Evolutionary conservation across 2,329 filamentous ascomycete genomes (phyloP), one percentile per base, ranked within the genome.

Genomic region (Aschersonia sp.): DNA sequence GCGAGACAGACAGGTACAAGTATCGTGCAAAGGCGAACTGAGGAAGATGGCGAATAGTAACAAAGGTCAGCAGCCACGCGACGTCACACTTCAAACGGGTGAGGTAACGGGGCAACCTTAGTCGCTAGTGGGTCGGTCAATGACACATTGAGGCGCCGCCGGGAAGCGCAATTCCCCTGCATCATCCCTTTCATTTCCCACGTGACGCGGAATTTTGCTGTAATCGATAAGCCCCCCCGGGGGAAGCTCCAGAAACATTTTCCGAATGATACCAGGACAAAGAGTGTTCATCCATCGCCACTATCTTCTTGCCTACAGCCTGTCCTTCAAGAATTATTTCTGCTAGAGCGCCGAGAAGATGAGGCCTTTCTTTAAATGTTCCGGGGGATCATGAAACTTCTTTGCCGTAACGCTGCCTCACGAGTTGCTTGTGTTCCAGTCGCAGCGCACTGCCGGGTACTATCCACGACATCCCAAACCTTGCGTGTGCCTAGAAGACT

Each of bases 371-470:
- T 10, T 32, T 45, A 33, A 41, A 9, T 5, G 10, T 45, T 41
- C 35, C n/a, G 40, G 22, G 41, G n/a, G 40, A 51, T 51, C 51
- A 64, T 64, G 62, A 63, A 55, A 51, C 50, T 56, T 49, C 43
- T 58, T 52, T 52, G 57, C 51, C 59, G 55, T 49, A 48, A 53
- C 40, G 55, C 54, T 53, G 56, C 52, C 50, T 51, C 53, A 46
- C 50, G 58, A 53, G 51, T 54, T 52, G 39, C 48, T 48, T 49
- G 56, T 31, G 44, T 50, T 46, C 53, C 49, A 29, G 45, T 52
- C 31, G 22, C 10, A 9, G 52, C 50, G 22, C 48, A 51, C 43
- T 53, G 60, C 42, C 40, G 35, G 8, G 35, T 12, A 4, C 35
- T 37, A 12, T 37, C 35, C 8, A 37, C 35, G 35, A 37, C 35